Evolutionary conservation across 176 grass and related monocot genomes (phyloP).

Genomic region (Eragrostis nindensis): DNA sequence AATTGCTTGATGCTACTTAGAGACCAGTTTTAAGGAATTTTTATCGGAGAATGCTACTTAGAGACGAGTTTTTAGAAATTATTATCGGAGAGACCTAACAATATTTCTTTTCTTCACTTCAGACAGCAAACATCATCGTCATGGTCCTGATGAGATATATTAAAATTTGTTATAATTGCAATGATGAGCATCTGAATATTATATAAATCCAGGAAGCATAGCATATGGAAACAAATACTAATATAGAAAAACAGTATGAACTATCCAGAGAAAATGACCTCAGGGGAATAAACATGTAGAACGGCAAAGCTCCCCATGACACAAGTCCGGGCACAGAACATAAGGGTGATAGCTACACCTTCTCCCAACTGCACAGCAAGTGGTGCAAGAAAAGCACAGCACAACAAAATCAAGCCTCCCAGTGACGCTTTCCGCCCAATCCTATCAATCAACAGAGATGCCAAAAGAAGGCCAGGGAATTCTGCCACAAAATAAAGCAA

Average conservation of each 20-base stretch:
- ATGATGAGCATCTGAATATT: neutral
- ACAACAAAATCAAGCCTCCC: constrained; percentile 54
- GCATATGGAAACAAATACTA: neutral
- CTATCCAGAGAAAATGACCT: constrained; percentile 44
- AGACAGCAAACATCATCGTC: neutral
- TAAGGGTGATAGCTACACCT: constrained; percentile 51
- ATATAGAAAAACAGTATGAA: neutral
- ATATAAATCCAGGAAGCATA: neutral
- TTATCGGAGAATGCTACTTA: neutral
- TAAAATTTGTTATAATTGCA: neutral
- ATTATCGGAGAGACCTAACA: too few relatives aligned
- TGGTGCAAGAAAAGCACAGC: constrained; percentile 57
- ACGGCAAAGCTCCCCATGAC: constrained; percentile 49
- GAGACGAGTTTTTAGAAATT: too few relatives aligned
- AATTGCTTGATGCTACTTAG: neutral
- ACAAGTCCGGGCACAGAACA: constrained; percentile 71
- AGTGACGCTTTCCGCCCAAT: constrained; percentile 70
- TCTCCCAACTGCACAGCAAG: constrained; percentile 50
- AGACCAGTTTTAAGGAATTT: too few relatives aligned
- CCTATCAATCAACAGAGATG: constrained; percentile 60
- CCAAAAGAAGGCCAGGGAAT: constrained; percentile 67
- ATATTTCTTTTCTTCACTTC: neutral
- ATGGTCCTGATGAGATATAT: neutral
- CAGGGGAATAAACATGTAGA: constrained; percentile 61
- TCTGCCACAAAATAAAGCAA: constrained; percentile 35